phyloP scores from a whole-genome alignment of 495 filamentous ascomycete species.

The Penicillium flavigenum region DNA sequence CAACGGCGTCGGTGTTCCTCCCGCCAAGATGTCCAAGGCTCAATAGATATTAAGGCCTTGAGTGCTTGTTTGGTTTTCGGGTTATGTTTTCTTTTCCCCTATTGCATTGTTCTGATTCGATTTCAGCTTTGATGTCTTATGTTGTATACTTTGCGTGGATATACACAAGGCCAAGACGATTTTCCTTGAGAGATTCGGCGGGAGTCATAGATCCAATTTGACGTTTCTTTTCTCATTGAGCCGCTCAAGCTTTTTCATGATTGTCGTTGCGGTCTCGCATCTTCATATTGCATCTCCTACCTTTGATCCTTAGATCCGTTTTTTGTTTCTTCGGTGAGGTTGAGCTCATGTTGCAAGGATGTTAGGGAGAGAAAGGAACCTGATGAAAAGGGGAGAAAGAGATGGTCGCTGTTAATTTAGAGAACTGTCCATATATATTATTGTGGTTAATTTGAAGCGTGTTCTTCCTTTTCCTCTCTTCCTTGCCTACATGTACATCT shows the following conservation, averaged over 20 bases:
- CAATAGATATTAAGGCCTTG: slow-evolving; percentile 1
- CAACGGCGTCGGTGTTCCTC: slow-evolving; percentile 70
- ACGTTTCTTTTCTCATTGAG: not conserved
- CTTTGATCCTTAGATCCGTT: not conserved
- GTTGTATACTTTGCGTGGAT: slow-evolving; percentile 3
- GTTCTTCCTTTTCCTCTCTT: not conserved
- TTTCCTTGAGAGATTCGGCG: not conserved
- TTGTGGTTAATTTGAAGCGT: slow-evolving; percentile 15
- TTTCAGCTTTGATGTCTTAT: not conserved
- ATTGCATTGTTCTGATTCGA: slow-evolving; percentile 5
- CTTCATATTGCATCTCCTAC: not conserved
- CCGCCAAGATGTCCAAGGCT: slow-evolving; percentile 50
- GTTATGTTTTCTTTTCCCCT: not conserved
- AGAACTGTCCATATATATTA: slow-evolving; percentile 5
- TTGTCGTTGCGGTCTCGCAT: not conserved
- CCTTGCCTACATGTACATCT: not conserved
- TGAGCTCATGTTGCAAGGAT: not conserved
- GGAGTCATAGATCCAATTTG: not conserved
- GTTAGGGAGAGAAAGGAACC: not conserved
- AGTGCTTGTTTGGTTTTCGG: not conserved
- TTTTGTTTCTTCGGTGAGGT: not conserved
- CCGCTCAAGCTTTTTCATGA: not conserved
- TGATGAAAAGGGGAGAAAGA: slow-evolving; percentile 8
- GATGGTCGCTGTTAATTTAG: not conserved
- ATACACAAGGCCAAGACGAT: not conserved